Evolutionary conservation across 129 eudicot genomes (phyloP).

Genomic region (Lactuca sativa): DNA sequence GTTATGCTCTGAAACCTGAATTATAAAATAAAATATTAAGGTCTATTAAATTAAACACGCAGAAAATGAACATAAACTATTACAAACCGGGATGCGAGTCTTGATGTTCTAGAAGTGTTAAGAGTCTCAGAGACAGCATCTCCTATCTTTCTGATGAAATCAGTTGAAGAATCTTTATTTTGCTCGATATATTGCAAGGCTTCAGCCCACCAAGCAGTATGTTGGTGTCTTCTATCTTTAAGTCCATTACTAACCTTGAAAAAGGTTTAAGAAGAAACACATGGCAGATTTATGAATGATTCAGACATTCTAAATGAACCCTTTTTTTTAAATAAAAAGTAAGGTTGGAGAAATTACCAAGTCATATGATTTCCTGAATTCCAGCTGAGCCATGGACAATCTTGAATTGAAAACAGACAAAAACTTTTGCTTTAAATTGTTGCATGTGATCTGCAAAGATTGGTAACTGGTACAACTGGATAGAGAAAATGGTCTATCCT

Average conservation of each 20-base stretch:
- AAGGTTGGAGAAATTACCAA: conserved; percentile 54
- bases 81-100: conserved; percentile 69
- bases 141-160: conserved; percentile 64
- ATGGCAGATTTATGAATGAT: conserved; percentile 1
- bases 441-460: conserved; percentile 55
- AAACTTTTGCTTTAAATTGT: conserved; percentile 60
- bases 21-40: not conserved
- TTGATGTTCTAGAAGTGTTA: conserved; percentile 51
- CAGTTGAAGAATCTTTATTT: conserved; percentile 55
- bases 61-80: conserved; percentile 13
- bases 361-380: conserved; percentile 66
- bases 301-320: not conserved
- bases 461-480: conserved; percentile 39
- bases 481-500: not conserved
- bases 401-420: conserved; percentile 54
- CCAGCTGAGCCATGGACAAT: conserved; percentile 65
- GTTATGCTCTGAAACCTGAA: conserved; percentile 78
- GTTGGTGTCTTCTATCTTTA: conserved; percentile 44
- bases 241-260: conserved; percentile 54
- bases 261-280: conserved; percentile 7
- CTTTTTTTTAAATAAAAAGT: not conserved
- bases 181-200: conserved; percentile 63
- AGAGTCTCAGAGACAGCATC: conserved; percentile 71
- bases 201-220: conserved; percentile 84
- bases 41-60: not conserved